A percentile compares a stretch with the other conserved stretches of the same genome.
Conservation (phyloP, 371 early-diverging fungal genomes). For the Syncephalastrum racemosum region DNA sequence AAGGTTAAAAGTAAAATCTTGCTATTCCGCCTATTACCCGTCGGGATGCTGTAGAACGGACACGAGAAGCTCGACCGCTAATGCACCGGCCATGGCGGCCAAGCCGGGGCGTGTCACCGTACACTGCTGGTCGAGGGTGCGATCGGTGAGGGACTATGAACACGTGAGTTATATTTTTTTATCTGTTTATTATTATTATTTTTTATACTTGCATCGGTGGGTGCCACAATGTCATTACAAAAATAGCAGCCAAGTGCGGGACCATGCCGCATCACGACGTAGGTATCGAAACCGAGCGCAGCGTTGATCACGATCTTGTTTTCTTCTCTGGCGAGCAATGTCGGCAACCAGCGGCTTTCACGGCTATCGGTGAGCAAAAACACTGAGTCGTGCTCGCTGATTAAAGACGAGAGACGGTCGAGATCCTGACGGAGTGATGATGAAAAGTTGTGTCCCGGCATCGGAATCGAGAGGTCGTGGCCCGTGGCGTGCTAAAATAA, state of each 20-base stretch:
- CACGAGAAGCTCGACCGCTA: constrained; percentile 89
- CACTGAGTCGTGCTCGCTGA: constrained; percentile 79
- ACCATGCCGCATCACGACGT: constrained; percentile 96
- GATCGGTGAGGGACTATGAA: constrained; percentile 81
- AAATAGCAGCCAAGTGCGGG: constrained; percentile 89
- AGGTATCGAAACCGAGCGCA: constrained; percentile 95
- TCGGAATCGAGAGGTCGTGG: constrained; percentile 77
- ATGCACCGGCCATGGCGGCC: constrained; percentile 82
- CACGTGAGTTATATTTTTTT: not conserved
- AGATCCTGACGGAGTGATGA: constrained; percentile 52
- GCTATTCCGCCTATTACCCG: constrained; percentile 51
- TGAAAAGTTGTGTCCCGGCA: constrained; percentile 88
- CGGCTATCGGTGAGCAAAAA: constrained; percentile 93
- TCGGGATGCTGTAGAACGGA: constrained; percentile 83
- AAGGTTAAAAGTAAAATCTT: constrained; percentile 7
- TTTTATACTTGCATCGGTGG: constrained; percentile 70
- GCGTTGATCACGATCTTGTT: constrained; percentile 85
- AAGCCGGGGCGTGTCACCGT: constrained; percentile 96
- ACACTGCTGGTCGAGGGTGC: constrained; percentile 96
- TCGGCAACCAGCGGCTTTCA: constrained; percentile 95
- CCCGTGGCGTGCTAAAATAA: constrained; percentile 65
- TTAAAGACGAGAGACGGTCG: constrained; percentile 54
- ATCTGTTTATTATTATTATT: constrained; percentile 4
- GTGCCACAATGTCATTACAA: constrained; percentile 95
- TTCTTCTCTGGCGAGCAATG: constrained; percentile 70